Percentiles rank a stretch among this genome's conserved stretches.
Evolutionary conservation across 2,329 filamentous ascomycete genomes (phyloP).

Genomic region (Pezicula radicicola): DNA sequence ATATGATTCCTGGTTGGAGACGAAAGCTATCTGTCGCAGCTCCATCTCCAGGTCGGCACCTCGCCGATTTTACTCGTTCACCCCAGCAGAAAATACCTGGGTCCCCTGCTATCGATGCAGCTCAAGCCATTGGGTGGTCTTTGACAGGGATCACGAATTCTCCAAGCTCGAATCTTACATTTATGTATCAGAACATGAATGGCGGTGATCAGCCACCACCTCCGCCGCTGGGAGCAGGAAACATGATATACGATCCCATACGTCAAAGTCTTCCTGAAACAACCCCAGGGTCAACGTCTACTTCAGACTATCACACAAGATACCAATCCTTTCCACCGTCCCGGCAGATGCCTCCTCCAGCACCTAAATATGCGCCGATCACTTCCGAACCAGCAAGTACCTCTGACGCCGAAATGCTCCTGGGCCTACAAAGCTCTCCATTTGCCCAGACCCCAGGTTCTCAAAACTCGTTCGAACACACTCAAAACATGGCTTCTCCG

Average conservation of each 20-base stretch:
- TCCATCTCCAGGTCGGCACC: conserved; percentile 11
- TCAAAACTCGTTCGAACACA: conserved; percentile 11
- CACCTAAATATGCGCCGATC: conserved; percentile 29
- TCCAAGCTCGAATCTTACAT: conserved; percentile 76
- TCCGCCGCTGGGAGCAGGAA: conserved; percentile 47
- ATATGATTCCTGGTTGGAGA: conserved; percentile 34
- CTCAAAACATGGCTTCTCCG: conserved; percentile 10
- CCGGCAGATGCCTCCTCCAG: conserved; percentile 25
- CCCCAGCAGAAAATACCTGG: conserved; percentile 44
- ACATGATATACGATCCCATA: conserved; percentile 59
- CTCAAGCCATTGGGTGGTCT: conserved; percentile 73
- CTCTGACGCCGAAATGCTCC: conserved; percentile 42
- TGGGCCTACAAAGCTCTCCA: conserved; percentile 44
- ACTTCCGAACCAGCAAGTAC: conserved; percentile 33
- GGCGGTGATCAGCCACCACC: conserved; percentile 11
- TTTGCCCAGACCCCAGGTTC: conserved; percentile 15
- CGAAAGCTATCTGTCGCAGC: conserved; percentile 19
- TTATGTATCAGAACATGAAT: conserved; percentile 56
- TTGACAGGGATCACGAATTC: conserved; percentile 86
- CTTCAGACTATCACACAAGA: conserved; percentile 28
- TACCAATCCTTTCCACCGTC: conserved; percentile 32
- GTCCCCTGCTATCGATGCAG: conserved; percentile 41
- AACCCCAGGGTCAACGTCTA: conserved; percentile 39
- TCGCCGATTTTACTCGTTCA: conserved; percentile 35
- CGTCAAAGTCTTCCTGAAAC: conserved; percentile 51